phyloP scores from a whole-genome alignment of 257 asterid genomes.

The Primulina tabacum region DNA sequence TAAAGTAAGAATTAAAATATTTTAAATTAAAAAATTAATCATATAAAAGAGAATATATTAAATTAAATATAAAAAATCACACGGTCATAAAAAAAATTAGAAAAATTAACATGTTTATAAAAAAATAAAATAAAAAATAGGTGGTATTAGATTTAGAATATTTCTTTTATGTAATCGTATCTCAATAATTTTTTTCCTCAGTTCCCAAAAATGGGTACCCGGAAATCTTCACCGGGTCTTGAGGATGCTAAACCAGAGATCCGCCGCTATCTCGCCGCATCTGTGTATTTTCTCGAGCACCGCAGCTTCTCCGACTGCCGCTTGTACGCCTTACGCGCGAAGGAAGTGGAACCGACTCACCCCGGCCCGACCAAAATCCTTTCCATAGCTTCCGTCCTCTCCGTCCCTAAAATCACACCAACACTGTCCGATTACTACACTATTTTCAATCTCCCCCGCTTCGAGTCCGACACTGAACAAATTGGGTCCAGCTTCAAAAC shows the following conservation, averaged over 20 bases:
- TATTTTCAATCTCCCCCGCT: slow-evolving; percentile 43
- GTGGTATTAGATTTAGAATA: too few relatives aligned
- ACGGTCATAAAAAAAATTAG: too few relatives aligned
- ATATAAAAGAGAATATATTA: too few relatives aligned
- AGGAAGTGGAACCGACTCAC: slow-evolving; percentile 35
- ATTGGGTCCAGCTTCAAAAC: slow-evolving; percentile 27
- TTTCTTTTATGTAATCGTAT: too few relatives aligned
- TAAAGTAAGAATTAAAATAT: too few relatives aligned
- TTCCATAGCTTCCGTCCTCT: slow-evolving; percentile 42
- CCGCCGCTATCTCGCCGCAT: slow-evolving; percentile 29
- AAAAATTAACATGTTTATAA: too few relatives aligned
- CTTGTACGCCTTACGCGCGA: slow-evolving; percentile 40
- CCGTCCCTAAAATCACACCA: slow-evolving; percentile 31
- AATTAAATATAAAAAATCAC: too few relatives aligned
- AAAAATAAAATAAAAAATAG: too few relatives aligned
- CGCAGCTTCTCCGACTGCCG: slow-evolving; percentile 43
- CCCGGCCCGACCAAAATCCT: slow-evolving; percentile 36
- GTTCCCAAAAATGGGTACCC: slow-evolving; percentile 22
- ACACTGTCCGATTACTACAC: slow-evolving; percentile 39
- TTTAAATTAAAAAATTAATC: too few relatives aligned
- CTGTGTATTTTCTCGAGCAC: slow-evolving; percentile 31
- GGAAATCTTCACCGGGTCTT: slow-evolving; percentile 13
- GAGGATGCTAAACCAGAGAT: slow-evolving; percentile 12
- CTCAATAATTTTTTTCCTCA: too few relatives aligned
- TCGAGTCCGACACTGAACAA: slow-evolving; percentile 30